These are phyloP conservation scores for Excoecaria agallocha DNA, from an alignment of 345 rosid species.

Conservation along the genomic window DNA sequence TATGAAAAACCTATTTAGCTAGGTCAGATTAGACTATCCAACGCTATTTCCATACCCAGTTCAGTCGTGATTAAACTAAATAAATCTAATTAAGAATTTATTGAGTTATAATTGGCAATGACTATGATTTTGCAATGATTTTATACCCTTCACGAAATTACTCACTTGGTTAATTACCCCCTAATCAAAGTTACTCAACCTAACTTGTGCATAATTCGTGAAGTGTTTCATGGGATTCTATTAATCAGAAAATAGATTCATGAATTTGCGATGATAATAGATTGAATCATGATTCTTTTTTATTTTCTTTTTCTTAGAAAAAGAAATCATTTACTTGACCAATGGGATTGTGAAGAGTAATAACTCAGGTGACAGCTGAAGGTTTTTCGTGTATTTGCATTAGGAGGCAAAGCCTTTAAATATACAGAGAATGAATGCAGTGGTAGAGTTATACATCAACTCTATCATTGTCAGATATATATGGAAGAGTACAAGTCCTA, in stretches of 20 bases:
- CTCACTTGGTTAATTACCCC: neutral
- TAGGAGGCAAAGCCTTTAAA: no score
- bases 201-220: neutral
- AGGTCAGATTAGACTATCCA: conserved; percentile 13
- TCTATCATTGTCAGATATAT: no score
- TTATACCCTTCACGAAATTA: neutral
- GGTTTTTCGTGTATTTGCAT: no score
- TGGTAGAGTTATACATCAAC: no score
- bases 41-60: neutral
- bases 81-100: neutral
- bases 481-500: no score
- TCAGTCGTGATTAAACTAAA: conserved; percentile 1
- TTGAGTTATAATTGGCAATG: conserved; percentile 1
- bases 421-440: no score
- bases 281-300: neutral
- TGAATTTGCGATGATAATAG: neutral
- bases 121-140: neutral
- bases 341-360: no score
- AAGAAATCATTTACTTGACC: no score
- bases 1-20: neutral
- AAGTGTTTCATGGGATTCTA: neutral
- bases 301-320: no score
- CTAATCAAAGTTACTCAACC: neutral
- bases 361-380: no score
- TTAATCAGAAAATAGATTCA: neutral